A percentile compares a stretch with the other conserved stretches of the same genome.
These are phyloP conservation scores for Sarcodon aspratus DNA, from an alignment of 768 basidiomycete genomes.

Conservation along the genomic window DNA sequence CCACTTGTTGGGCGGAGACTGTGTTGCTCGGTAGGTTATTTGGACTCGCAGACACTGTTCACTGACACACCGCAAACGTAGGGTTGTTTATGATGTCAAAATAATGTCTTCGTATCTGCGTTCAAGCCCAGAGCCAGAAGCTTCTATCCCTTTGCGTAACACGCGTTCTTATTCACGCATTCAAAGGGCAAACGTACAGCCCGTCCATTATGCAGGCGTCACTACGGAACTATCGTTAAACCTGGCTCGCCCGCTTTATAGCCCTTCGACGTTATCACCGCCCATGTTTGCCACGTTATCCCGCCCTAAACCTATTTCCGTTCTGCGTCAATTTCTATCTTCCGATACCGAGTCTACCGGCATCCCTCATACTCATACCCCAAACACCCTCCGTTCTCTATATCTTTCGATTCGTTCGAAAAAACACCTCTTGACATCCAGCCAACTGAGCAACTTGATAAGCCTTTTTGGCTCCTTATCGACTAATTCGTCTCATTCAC, in stretches of 20 bases:
- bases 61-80: too few relatives aligned
- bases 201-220: not conserved
- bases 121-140: too few relatives aligned
- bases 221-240: not conserved
- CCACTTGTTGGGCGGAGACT: conserved; percentile 25
- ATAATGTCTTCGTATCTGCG: too few relatives aligned
- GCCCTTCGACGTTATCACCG: not conserved
- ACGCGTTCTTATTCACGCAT: conserved; percentile 1
- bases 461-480: conserved; percentile 41
- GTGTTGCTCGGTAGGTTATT: too few relatives aligned
- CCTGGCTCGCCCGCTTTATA: not conserved
- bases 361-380: conserved; percentile 11
- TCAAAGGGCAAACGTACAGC: too few relatives aligned
- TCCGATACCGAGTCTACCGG: not conserved
- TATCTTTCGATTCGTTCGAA: conserved; percentile 19
- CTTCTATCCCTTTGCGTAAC: conserved; percentile 9
- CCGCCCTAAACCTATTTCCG: not conserved
- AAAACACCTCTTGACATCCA: conserved; percentile 20
- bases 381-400: conserved; percentile 25
- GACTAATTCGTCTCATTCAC: conserved; percentile 13
- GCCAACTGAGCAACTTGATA: conserved; percentile 30
- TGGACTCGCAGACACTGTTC: too few relatives aligned
- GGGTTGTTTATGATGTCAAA: too few relatives aligned
- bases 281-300: not conserved
- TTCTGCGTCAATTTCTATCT: conserved; percentile 4